Conservation (phyloP, 441 rosid species). For the Hura crepitans region DNA sequence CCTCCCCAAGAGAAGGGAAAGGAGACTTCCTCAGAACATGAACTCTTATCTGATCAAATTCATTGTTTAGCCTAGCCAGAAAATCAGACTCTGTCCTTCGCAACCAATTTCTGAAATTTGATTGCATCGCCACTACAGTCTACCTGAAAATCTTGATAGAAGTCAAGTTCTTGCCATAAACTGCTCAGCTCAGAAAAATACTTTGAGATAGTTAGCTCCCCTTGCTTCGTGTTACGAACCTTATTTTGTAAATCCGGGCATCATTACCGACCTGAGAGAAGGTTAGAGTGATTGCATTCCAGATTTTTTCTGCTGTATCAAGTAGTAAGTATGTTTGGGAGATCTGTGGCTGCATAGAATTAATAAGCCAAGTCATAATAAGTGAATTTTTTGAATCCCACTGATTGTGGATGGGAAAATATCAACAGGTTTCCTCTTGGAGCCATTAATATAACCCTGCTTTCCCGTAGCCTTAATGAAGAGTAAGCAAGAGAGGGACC, state of each 20-base stretch:
- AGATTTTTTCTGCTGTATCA: not conserved
- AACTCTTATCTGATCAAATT: no score
- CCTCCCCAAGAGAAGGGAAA: no score
- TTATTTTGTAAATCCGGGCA: not conserved
- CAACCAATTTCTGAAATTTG: no score
- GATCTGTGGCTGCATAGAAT: no score
- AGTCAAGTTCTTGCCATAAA: not conserved
- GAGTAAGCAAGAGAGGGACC: not conserved
- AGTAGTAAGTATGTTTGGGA: not conserved
- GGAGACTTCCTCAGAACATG: no score
- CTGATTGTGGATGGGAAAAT: not conserved
- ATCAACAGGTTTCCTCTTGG: not conserved
- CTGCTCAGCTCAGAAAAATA: not conserved
- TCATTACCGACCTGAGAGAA: not conserved
- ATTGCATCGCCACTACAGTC: no score
- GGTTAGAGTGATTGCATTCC: not conserved
- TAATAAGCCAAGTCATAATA: no score
- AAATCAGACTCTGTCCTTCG: no score
- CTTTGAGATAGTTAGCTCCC: not conserved
- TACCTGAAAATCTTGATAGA: not conserved
- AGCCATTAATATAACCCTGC: not conserved
- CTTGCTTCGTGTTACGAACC: not conserved
- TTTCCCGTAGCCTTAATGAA: not conserved
- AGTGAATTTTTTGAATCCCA: constrained; percentile 2
- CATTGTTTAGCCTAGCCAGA: no score